Evolutionary conservation across 306 rosid species (phyloP).

Genomic region (Carpinus viminea): DNA sequence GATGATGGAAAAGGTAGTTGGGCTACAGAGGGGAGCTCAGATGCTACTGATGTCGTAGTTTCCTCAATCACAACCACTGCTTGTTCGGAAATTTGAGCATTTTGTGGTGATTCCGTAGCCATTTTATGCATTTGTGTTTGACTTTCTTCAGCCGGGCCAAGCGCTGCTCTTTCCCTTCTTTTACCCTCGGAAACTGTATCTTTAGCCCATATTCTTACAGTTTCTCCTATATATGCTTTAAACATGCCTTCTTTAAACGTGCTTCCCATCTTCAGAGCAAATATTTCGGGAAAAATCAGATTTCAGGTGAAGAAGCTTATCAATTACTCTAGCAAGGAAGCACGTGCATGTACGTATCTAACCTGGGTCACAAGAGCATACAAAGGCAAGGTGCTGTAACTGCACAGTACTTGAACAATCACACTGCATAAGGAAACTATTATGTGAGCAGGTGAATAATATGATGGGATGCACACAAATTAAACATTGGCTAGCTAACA

Average conservation of each 20-base stretch:
- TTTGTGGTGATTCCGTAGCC: constrained; percentile 34
- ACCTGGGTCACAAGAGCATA: constrained; percentile 85
- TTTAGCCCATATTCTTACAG: not conserved
- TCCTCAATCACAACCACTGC: constrained; percentile 31
- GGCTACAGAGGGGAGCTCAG: constrained; percentile 28
- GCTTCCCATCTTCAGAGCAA: constrained; percentile 68
- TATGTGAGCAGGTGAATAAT: constrained; percentile 20
- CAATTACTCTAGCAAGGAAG: constrained; percentile 14
- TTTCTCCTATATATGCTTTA: too few species aligned
- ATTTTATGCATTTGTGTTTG: constrained; percentile 11
- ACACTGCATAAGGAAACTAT: constrained; percentile 43
- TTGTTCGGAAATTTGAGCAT: constrained; percentile 39
- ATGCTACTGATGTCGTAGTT: constrained; percentile 22
- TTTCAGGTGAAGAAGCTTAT: constrained; percentile 12
- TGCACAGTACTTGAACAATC: constrained; percentile 93
- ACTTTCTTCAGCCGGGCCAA: not conserved
- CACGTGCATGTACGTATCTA: not conserved
- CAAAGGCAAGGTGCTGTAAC: constrained; percentile 82
- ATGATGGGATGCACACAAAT: constrained; percentile 13
- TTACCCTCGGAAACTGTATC: not conserved
- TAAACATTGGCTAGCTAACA: not conserved
- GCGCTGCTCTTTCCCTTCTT: not conserved
- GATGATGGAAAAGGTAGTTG: constrained; percentile 21
- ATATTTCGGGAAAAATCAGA: constrained; percentile 2
- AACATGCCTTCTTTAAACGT: constrained; percentile 40